Base-by-base conservation (phyloP, 2,329 filamentous ascomycete genomes). In the Colletotrichum coccodes region DNA sequence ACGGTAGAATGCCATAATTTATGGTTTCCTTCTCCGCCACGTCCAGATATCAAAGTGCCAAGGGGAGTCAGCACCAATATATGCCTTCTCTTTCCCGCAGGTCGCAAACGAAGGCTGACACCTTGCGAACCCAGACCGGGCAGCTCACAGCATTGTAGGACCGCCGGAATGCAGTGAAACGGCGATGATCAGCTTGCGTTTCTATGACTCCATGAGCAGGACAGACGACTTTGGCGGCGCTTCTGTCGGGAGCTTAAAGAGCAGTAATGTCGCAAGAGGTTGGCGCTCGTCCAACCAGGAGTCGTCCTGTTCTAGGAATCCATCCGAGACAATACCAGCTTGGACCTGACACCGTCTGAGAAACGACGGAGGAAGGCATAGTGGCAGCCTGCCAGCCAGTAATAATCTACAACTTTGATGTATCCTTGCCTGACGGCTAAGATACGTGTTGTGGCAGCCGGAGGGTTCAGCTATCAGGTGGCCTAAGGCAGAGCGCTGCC, bases 121-220 rank as follows among this genome's bases (percentile, higher is more conserved):
- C 8, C 4, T 11, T 70, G 18, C 56, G 79, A 56, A 80, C 85
- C 68, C 72, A 79, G 56, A 80, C 79, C 2, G 85, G 85, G 16
- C 79, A 86, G 42, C 87, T 84, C 52, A 78, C 1, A 79, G 91
- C 90, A 0, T 82, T 89, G 36, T 87, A 0, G 87, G 87, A 6
- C 77, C 84, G 7, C 85, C 84, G 0, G 87, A 87, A 4, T 87
- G 85, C 61, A 87, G 87, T 1, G 91, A 91, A 74, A 88, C 85
- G 1, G 91, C 85, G 89, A 11, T n/a, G n/a, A n/a, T n/a, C n/a
- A n/a, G n/a, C n/a, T n/a, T n/a, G n/a, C n/a, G n/a, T n/a, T 94
- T 94, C 78, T 95, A 95, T 76, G 88, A 93, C 44, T 80, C 89
- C 0, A 82, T 86, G n/a, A 81, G 84, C 9, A 93, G 93, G 7